Percentiles rank a stretch among this genome's conserved stretches.
Evolutionary conservation across 352 stramenopile species (phyloP).

Genomic region (Globisporangium orthogonon): DNA sequence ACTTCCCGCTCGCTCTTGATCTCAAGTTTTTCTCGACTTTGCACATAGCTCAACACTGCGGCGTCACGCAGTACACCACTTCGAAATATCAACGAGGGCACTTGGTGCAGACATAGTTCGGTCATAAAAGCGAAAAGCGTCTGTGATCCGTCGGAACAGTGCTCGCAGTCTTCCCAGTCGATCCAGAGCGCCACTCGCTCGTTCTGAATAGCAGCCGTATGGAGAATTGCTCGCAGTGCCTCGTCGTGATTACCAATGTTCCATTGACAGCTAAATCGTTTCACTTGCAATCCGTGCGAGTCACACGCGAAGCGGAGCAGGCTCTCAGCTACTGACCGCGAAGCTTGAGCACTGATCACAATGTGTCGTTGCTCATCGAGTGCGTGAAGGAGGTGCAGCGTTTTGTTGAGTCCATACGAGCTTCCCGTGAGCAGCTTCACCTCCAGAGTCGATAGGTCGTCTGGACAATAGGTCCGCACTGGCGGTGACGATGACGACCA

Average conservation of each 20-base stretch:
- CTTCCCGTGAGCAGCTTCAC: constrained; percentile 22
- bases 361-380: constrained; percentile 22
- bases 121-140: constrained; percentile 18
- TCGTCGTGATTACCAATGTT: constrained; percentile 1
- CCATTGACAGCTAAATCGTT: constrained; percentile 4
- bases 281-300: constrained; percentile 30
- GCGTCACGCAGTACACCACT: constrained; percentile 27
- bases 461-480: background rate
- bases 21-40: constrained; percentile 22
- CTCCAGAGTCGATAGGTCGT: constrained; percentile 6
- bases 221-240: constrained; percentile 12
- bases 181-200: constrained; percentile 33
- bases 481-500: constrained; percentile 5
- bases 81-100: constrained; percentile 27
- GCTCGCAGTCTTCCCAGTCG: constrained; percentile 1
- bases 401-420: constrained; percentile 27
- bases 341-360: constrained; percentile 17
- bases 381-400: constrained; percentile 29
- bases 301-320: constrained; percentile 32
- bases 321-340: constrained; percentile 11
- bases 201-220: constrained; percentile 22
- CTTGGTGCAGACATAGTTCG: constrained; percentile 28
- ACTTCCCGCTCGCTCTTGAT: constrained; percentile 28
- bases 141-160: background rate
- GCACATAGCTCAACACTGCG: constrained; percentile 25